Base-by-base conservation (phyloP, 768 basidiomycete species). In the Suillus alpinus region DNA sequence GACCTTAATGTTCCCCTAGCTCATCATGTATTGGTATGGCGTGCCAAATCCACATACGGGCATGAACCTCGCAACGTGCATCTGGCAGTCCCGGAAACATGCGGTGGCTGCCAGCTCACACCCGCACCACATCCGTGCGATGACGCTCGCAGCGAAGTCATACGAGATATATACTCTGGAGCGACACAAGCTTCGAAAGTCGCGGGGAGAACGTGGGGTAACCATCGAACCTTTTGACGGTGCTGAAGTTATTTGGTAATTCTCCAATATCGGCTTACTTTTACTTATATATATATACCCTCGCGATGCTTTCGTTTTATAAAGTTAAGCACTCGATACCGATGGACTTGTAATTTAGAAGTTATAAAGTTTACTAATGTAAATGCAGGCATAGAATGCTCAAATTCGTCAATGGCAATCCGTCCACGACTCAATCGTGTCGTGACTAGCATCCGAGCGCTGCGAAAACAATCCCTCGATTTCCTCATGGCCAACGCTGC, bases 1-100 rank as follows among this genome's bases (percentile, higher is more conserved):
- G 56, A 69, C 44, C 34, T 18, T 20, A 62, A 59, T 43, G 44
- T 37, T 3, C 47, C 23, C 40, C 52, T 43, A 92, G 85, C 78
- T 98, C 36, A 83, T 97, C 56, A 79, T 95, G 71, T 98, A 98
- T 73, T 98, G 96, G 95, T 95, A 94, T 66, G 95, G 95, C 10
- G 81, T 88, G 34, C 95, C 95, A 1, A 77, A 92, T 65, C 81
- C 81, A 53, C 71, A 79, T 40, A 90, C 91, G 0, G 87, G 94
- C 1, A 79, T 91, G 75, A 98, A 98, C 73, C 84, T 97, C 58
- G 94, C 95, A 8, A 97, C 95, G 18, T 98, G 95, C 76, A 89
- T 98, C 44, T 98, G 96, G 95, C 88, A 91, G 75, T 92, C 90
- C 44, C 86, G 95, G 6, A 82, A 83, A 65, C 89, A 94, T 62